A percentile compares a stretch with the other conserved stretches of the same genome.
Evolutionary conservation across 2,329 filamentous ascomycete genomes (phyloP).

Genomic region (Bipolaris victoriae): DNA sequence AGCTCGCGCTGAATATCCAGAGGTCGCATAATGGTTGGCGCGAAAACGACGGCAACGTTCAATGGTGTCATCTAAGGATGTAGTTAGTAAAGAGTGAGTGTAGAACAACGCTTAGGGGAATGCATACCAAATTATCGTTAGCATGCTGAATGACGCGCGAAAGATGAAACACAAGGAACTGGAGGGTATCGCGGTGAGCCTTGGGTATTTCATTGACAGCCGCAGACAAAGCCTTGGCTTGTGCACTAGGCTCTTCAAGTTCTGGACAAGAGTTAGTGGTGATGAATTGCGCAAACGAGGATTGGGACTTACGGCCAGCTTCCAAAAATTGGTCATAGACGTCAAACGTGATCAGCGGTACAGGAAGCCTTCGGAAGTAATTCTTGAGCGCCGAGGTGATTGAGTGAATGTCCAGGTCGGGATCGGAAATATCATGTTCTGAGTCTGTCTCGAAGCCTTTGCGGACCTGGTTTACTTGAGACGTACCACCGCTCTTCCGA

Average conservation of each 20-base stretch:
- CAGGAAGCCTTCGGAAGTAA: slow-evolving; percentile 93
- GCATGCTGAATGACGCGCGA: slow-evolving; percentile 83
- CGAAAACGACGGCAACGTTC: slow-evolving; percentile 96
- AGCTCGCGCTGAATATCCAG: slow-evolving; percentile 90
- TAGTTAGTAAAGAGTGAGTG: slow-evolving; percentile 21
- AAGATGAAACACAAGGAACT: slow-evolving; percentile 93
- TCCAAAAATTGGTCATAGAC: slow-evolving; percentile 90
- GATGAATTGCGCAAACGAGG: not conserved
- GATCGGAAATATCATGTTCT: slow-evolving; percentile 91
- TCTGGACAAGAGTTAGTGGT: slow-evolving; percentile 51
- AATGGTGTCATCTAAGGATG: slow-evolving; percentile 82
- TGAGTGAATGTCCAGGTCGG: slow-evolving; percentile 91
- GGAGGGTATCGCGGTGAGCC: slow-evolving; percentile 85
- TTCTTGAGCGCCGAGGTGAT: slow-evolving; percentile 96
- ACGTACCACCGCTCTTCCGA: slow-evolving; percentile 92
- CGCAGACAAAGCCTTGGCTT: slow-evolving; percentile 66
- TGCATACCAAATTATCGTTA: slow-evolving; percentile 78
- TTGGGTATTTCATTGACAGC: slow-evolving; percentile 80
- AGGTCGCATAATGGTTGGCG: slow-evolving; percentile 95
- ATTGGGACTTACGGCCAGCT: slow-evolving; percentile 66
- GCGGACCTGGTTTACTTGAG: slow-evolving; percentile 87
- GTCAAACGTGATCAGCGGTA: slow-evolving; percentile 87
- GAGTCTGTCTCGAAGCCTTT: slow-evolving; percentile 87
- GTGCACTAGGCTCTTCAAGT: slow-evolving; percentile 62
- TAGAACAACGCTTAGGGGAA: not conserved